Evolutionary conservation across 169 alveolate genomes (phyloP), one percentile per base, ranked within the genome.

Genomic region (Babesia gibsoni): DNA sequence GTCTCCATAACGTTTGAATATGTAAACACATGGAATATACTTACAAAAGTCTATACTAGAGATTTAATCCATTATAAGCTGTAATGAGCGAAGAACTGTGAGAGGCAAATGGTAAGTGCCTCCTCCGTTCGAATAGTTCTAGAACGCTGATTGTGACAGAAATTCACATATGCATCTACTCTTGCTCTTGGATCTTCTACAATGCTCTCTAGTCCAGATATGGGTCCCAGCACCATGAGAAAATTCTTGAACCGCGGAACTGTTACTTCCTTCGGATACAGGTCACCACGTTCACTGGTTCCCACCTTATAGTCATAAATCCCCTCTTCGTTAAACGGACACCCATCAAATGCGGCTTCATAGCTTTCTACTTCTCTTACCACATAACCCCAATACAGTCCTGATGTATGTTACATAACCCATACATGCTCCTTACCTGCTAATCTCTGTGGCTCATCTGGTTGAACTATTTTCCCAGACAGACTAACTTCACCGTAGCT

Each of bases 111-210:
- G 25, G 94, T 88, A 29, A 96, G 83, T 50, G 98, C 98, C 83
- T 96, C 99, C 67, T 96, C 99, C 25, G 99, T 95, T 43, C 99
- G 68, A n/a, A 96, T 94, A 16, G 98, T 94, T 43, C 98, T 73
- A 14, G 98, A 93, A 20, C 96, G 93, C 84, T 96, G 98, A 37
- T 91, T 83, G 37, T 94, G 94, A 20, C 97, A 91, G 30, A 94
- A 91, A 77, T 95, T 96, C 32, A 95, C 68, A 53, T 94, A 94
- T 52, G 83, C 67, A 66, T 95, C 95, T 65, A 96, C 95, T 46
- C 82, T 74, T 52, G 83, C 80, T 48, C 67, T 78, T 29, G 89
- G 89, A 41, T 77, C 68, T 22, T 67, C 81, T 33, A 57, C 59
- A 14, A 75, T 61, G 7, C 92, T 95, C 73, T 94, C 98, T 49